Evolutionary conservation across 805 yeast species (phyloP).

Genomic region (Monosporozyma unispora): DNA sequence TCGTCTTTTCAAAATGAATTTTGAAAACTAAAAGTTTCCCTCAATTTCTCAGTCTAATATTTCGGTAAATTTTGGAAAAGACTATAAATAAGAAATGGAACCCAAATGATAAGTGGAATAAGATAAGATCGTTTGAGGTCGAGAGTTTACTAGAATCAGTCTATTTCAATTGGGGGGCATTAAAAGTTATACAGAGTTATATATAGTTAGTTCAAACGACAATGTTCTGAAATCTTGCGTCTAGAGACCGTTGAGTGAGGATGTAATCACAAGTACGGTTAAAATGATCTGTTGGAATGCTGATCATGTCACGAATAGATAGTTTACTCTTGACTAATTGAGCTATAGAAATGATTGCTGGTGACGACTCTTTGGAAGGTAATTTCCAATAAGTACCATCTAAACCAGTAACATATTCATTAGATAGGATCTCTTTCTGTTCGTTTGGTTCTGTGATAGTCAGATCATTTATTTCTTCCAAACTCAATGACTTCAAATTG

Average conservation of each 20-base stretch:
- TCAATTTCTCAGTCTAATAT: not conserved
- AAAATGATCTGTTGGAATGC: conserved; percentile 40
- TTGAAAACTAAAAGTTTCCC: not conserved
- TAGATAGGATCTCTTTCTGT: not conserved
- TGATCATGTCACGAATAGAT: conserved; percentile 22
- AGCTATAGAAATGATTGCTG: conserved; percentile 14
- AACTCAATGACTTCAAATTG: conserved; percentile 34
- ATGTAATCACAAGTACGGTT: conserved; percentile 67
- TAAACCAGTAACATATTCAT: conserved; percentile 15
- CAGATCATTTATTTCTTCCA: conserved; percentile 31
- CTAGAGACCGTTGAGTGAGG: conserved; percentile 55
- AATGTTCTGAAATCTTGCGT: conserved; percentile 59
- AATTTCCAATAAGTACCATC: conserved; percentile 24
- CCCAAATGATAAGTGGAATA: not conserved
- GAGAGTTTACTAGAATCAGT: too few relatives aligned
- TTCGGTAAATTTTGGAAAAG: not conserved
- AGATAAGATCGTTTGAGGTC: too few relatives aligned
- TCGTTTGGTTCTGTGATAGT: conserved; percentile 5
- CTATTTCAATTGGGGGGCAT: too few relatives aligned
- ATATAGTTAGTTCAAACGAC: conserved; percentile 10
- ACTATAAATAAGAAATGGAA: not conserved
- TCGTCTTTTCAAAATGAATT: not conserved
- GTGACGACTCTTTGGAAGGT: conserved; percentile 5
- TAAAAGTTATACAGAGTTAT: not conserved
- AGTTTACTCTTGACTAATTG: conserved; percentile 9